Percentiles rank a stretch among this genome's conserved stretches.
phyloP scores from a whole-genome alignment of 352 stramenopile species.

The Aphanomyces euteiches region DNA sequence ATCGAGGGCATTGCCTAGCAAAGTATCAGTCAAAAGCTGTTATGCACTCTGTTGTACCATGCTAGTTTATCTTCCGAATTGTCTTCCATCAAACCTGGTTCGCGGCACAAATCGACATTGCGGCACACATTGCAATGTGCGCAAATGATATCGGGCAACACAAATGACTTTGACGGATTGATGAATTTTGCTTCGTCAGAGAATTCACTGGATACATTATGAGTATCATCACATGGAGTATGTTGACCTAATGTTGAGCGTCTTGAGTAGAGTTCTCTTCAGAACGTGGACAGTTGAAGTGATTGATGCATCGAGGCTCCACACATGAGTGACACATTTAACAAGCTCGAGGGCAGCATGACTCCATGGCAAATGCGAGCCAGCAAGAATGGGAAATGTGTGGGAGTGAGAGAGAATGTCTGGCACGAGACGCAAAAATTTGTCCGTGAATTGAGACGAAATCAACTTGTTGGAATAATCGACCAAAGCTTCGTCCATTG shows the following conservation, averaged over 20 bases:
- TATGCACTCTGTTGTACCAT: not conserved
- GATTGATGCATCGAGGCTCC: slow-evolving; percentile 91
- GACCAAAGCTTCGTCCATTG: slow-evolving; percentile 32
- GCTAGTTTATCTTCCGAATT: slow-evolving; percentile 34
- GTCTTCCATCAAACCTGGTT: slow-evolving; percentile 86
- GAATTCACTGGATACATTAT: slow-evolving; percentile 45
- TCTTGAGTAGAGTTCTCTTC: slow-evolving; percentile 87
- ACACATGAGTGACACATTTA: slow-evolving; percentile 92
- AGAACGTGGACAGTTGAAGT: slow-evolving; percentile 87
- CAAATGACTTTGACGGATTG: slow-evolving; percentile 93
- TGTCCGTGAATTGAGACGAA: slow-evolving; percentile 68
- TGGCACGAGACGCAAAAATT: slow-evolving; percentile 68
- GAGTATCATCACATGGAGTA: not conserved
- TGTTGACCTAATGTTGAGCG: slow-evolving; percentile 49
- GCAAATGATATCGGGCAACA: slow-evolving; percentile 97
- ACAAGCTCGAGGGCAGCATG: slow-evolving; percentile 96
- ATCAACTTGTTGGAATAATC: slow-evolving; percentile 74
- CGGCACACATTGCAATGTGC: slow-evolving; percentile 92
- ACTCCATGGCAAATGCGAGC: slow-evolving; percentile 65
- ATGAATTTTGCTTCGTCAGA: slow-evolving; percentile 82
- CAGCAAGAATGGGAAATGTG: slow-evolving; percentile 81
- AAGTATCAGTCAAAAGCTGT: too few species aligned
- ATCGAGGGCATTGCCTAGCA: slow-evolving; percentile 90
- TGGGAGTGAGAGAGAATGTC: slow-evolving; percentile 71
- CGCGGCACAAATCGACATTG: slow-evolving; percentile 96